Conservation (phyloP, 2,329 filamentous ascomycete genomes). For the Stromatinia cepivora region DNA sequence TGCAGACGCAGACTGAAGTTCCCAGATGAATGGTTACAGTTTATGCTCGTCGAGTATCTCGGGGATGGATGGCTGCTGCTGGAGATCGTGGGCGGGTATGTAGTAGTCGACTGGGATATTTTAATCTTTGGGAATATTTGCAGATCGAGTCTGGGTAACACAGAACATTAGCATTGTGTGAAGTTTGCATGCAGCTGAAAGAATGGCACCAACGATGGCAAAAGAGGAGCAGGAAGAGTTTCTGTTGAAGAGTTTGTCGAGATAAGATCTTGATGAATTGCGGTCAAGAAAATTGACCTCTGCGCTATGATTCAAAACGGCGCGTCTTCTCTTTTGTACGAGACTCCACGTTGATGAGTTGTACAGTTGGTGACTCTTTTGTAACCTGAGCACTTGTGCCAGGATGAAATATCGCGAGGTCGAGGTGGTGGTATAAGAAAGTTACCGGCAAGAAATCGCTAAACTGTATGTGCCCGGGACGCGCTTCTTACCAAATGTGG, state of each 20-base stretch:
- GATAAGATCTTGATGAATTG: slow-evolving; percentile 1
- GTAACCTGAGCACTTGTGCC: slow-evolving; percentile 21
- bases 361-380: slow-evolving; percentile 26
- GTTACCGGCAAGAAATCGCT: slow-evolving; percentile 17
- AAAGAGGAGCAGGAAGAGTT: not conserved
- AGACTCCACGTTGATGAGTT: slow-evolving; percentile 34
- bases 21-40: slow-evolving; percentile 28
- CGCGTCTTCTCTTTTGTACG: slow-evolving; percentile 24
- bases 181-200: slow-evolving; percentile 4
- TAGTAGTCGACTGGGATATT: slow-evolving; percentile 31
- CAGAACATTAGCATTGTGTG: slow-evolving; percentile 16
- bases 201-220: slow-evolving; percentile 14
- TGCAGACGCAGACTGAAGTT: slow-evolving; percentile 15
- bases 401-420: slow-evolving; percentile 14
- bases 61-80: slow-evolving; percentile 29
- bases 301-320: slow-evolving; percentile 21
- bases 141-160: slow-evolving; percentile 20
- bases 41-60: slow-evolving; percentile 24
- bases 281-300: slow-evolving; percentile 5
- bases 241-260: slow-evolving; percentile 8
- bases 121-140: slow-evolving; percentile 32
- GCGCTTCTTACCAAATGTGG: slow-evolving; percentile 24
- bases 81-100: slow-evolving; percentile 34
- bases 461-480: slow-evolving; percentile 28
- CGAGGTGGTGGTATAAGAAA: slow-evolving; percentile 12